These are phyloP conservation scores for Zarea fungicola DNA, from an alignment of 2,329 filamentous ascomycete genomes.

Conservation along the genomic window DNA sequence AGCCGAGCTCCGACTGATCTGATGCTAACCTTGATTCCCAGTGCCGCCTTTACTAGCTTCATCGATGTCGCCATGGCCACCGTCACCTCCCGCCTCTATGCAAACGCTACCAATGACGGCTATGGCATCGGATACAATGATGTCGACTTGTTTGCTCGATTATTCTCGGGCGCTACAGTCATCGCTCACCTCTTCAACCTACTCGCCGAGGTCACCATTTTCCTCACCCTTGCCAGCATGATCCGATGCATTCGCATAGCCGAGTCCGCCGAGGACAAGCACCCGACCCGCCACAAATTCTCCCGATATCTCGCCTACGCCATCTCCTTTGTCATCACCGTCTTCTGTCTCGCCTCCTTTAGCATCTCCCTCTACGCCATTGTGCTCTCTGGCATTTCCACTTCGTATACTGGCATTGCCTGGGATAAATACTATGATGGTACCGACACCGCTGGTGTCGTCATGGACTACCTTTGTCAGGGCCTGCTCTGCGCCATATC, in stretches of 20 bases:
- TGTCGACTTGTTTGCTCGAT: constrained; percentile 1
- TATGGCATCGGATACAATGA: neutral
- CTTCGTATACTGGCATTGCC: neutral
- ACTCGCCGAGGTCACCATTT: constrained; percentile 9
- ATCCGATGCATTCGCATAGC: constrained; percentile 9
- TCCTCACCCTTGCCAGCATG: constrained; percentile 15
- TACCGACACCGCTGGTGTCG: neutral
- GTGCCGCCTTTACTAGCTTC: constrained; percentile 1
- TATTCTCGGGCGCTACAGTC: neutral
- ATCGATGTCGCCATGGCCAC: neutral
- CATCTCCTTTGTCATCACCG: constrained; percentile 1
- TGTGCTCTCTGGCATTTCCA: neutral
- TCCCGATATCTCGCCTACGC: constrained; percentile 4
- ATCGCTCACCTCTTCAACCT: neutral
- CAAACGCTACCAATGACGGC: neutral
- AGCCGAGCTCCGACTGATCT: neutral
- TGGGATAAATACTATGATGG: neutral
- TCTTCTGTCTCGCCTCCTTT: constrained; percentile 11
- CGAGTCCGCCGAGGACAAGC: neutral
- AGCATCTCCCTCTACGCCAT: constrained; percentile 1
- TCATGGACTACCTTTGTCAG: neutral
- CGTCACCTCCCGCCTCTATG: neutral
- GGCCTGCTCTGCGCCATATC: neutral
- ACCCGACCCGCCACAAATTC: neutral
- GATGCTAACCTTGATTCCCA: neutral